These are phyloP conservation scores for Alternaria sp. DNA, from an alignment of 2,329 filamentous ascomycete species.

Conservation along the genomic window DNA sequence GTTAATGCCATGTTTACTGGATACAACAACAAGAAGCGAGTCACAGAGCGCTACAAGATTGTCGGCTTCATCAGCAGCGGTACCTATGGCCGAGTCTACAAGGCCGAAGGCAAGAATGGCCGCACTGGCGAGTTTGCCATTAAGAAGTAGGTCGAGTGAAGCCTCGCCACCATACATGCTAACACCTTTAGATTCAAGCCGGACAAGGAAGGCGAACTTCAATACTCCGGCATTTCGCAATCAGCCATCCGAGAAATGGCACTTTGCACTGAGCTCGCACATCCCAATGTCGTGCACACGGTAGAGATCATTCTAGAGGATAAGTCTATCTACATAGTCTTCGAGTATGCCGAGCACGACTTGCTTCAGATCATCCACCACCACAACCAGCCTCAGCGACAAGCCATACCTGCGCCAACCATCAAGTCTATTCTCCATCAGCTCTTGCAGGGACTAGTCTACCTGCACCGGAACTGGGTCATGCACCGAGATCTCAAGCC, in stretches of 20 bases:
- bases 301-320: slow-evolving; percentile 97
- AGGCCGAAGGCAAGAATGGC: slow-evolving; percentile 80
- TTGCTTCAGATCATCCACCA: slow-evolving; percentile 97
- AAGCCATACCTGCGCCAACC: slow-evolving; percentile 85
- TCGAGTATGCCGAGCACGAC: slow-evolving; percentile 98
- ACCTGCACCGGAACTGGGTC: slow-evolving; percentile 96
- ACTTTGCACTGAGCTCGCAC: slow-evolving; percentile 87
- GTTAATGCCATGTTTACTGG: slow-evolving; percentile 54
- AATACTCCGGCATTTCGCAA: slow-evolving; percentile 97
- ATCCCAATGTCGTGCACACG: slow-evolving; percentile 87
- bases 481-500: slow-evolving; percentile 96
- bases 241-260: slow-evolving; percentile 98
- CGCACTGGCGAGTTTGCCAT: slow-evolving; percentile 89
- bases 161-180: slow-evolving; percentile 22
- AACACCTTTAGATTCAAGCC: slow-evolving; percentile 75
- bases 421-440: slow-evolving; percentile 97
- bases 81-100: slow-evolving; percentile 98
- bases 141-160: slow-evolving; percentile 74
- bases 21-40: slow-evolving; percentile 78
- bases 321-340: slow-evolving; percentile 99
- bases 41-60: slow-evolving; percentile 93
- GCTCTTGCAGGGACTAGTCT: slow-evolving; percentile 91
- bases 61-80: slow-evolving; percentile 98
- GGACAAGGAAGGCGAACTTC: slow-evolving; percentile 96
- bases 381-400: slow-evolving; percentile 86